A percentile compares a stretch with the other conserved stretches of the same genome.
Evolutionary conservation across 192 early-diverging fungal species (phyloP).

Genomic region (Mortierella claussenii): DNA sequence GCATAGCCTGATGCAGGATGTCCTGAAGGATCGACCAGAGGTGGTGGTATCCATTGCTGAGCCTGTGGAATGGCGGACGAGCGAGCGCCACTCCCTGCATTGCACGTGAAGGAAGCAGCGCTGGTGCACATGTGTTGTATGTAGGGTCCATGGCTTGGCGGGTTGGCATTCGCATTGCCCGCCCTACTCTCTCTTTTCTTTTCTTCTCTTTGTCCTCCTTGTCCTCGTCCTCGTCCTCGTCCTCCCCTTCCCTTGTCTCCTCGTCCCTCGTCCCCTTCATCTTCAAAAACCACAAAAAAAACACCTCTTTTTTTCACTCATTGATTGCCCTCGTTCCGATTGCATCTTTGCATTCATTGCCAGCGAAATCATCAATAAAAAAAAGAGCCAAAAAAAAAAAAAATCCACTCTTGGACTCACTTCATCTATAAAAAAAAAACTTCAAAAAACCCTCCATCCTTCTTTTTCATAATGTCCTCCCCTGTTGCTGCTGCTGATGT

Average conservation of each 20-base stretch:
- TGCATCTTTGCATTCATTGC: neutral
- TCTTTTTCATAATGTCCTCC: constrained; percentile 34
- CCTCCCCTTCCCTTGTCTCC: neutral
- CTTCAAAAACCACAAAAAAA: neutral
- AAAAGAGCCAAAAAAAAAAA: constrained; percentile 15
- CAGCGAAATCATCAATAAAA: neutral
- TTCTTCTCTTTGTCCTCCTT: constrained; percentile 1
- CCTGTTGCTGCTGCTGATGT: constrained; percentile 45
- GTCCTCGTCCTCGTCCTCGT: too few relatives aligned
- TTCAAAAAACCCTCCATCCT: neutral
- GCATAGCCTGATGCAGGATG: neutral
- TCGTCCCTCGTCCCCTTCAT: constrained; percentile 8
- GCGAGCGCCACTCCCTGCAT: neutral
- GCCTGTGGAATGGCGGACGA: neutral
- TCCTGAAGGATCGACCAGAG: neutral
- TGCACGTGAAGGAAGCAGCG: neutral
- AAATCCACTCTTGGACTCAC: neutral
- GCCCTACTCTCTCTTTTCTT: constrained; percentile 6
- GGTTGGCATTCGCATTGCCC: too few relatives aligned
- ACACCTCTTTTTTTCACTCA: neutral
- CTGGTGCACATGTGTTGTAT: too few relatives aligned
- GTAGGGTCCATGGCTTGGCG: too few relatives aligned
- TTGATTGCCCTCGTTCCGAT: neutral
- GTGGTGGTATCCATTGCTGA: neutral
- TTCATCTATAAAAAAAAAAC: constrained; percentile 10